A percentile compares a stretch with the other conserved stretches of the same genome.
Evolutionary conservation across 176 grass and related monocot species (phyloP).

Genomic region (Ampelocalamus luodianensis): DNA sequence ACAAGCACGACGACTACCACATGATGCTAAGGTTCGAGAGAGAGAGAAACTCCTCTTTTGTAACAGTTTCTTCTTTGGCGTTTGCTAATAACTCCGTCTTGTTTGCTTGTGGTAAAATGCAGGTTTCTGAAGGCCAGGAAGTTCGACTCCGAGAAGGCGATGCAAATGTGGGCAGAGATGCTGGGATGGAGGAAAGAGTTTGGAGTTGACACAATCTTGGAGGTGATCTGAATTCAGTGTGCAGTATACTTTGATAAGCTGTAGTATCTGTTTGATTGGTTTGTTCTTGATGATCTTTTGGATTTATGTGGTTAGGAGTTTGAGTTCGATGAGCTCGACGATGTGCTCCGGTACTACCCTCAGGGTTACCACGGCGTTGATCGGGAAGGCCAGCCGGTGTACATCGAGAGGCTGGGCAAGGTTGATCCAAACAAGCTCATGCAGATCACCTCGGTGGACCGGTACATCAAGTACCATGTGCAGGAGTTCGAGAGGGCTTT

Average conservation of each 20-base stretch:
- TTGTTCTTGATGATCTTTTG: slow-evolving; percentile 3
- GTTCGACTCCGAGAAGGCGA: slow-evolving; percentile 76
- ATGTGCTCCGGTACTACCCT: slow-evolving; percentile 64
- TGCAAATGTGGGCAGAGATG: slow-evolving; percentile 93
- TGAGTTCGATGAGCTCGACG: slow-evolving; percentile 56
- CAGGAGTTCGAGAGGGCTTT: slow-evolving; percentile 79
- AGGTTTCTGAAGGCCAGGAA: slow-evolving; percentile 91
- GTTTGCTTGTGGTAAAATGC: neutral
- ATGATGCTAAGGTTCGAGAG: slow-evolving; percentile 83
- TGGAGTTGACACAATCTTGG: slow-evolving; percentile 74
- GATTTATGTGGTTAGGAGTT: slow-evolving; percentile 54
- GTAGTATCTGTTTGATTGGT: neutral
- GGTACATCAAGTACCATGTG: slow-evolving; percentile 78
- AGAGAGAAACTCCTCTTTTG: neutral
- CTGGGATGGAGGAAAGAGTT: slow-evolving; percentile 86
- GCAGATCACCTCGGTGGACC: slow-evolving; percentile 63
- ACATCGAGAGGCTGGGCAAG: slow-evolving; percentile 68
- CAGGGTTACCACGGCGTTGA: slow-evolving; percentile 74
- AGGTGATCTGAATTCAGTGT: slow-evolving; percentile 47
- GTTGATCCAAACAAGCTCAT: slow-evolving; percentile 66
- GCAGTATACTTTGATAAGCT: neutral
- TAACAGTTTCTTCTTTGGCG: neutral
- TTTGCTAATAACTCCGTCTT: slow-evolving; percentile 13
- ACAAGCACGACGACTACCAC: slow-evolving; percentile 93
- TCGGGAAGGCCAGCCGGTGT: slow-evolving; percentile 62